phyloP scores from a whole-genome alignment of 2,329 filamentous ascomycete genomes.

The Phialophora chinensis region DNA sequence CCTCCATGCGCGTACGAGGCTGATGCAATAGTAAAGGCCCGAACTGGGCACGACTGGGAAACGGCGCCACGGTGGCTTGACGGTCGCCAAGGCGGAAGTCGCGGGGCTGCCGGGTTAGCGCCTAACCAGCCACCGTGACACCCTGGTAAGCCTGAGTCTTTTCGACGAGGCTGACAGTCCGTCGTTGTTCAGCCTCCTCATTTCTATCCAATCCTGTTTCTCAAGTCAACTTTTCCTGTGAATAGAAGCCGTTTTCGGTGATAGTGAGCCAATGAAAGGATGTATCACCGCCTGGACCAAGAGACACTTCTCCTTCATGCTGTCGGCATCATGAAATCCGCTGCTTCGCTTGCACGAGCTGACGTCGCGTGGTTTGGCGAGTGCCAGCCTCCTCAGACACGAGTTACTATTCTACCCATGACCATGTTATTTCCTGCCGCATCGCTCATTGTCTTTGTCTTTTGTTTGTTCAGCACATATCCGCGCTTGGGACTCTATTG shows the following conservation, averaged over 20 bases:
- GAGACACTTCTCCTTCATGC: slow-evolving; percentile 3
- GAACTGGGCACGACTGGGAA: background rate
- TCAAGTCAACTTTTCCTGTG: slow-evolving; percentile 18
- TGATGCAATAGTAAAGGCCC: background rate
- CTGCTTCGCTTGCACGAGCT: slow-evolving; percentile 15
- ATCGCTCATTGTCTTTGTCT: background rate
- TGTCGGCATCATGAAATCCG: slow-evolving; percentile 12
- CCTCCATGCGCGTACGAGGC: background rate
- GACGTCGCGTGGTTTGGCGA: slow-evolving; percentile 24
- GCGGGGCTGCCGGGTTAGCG: slow-evolving; percentile 10
- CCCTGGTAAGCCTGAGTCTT: background rate
- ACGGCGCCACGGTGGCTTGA: slow-evolving; percentile 12
- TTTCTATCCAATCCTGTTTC: slow-evolving; percentile 28
- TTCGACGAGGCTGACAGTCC: slow-evolving; percentile 3
- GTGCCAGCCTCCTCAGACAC: slow-evolving; percentile 23
- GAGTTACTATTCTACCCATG: slow-evolving; percentile 15
- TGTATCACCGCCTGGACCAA: slow-evolving; percentile 5
- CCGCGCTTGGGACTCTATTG: slow-evolving; percentile 2
- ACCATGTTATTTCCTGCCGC: slow-evolving; percentile 16
- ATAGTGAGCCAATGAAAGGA: slow-evolving; percentile 11
- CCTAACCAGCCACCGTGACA: slow-evolving; percentile 22
- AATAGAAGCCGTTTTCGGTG: slow-evolving; percentile 15
- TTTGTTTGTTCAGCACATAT: slow-evolving; percentile 15
- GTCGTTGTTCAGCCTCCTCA: slow-evolving; percentile 26
- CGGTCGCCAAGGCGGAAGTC: slow-evolving; percentile 9